Conservation (phyloP, 164 flowering plant species). For the Aristolochia fimbriata region DNA sequence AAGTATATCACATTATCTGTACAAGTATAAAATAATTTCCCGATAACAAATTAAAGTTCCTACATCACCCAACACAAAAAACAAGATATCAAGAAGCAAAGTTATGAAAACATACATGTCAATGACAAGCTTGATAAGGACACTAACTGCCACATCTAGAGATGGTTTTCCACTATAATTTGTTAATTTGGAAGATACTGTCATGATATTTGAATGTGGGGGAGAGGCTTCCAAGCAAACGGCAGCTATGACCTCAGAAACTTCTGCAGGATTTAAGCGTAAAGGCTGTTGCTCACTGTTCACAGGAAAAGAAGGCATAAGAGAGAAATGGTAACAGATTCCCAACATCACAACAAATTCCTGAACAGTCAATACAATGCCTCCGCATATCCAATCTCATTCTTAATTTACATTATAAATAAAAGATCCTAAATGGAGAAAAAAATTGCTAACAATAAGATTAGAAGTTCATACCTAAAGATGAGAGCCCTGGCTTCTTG, state of each 20-base stretch:
- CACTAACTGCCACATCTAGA: conserved; percentile 95
- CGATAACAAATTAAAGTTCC: not conserved
- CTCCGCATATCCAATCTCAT: too few relatives aligned
- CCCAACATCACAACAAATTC: too few relatives aligned
- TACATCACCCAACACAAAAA: not conserved
- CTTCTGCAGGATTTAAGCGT: conserved; percentile 80
- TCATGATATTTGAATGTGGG: conserved; percentile 40
- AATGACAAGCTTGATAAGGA: conserved; percentile 92
- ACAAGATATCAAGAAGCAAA: conserved; percentile 9
- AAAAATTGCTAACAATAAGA: too few relatives aligned
- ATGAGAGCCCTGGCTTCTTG: too few relatives aligned
- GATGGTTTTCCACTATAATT: conserved; percentile 69
- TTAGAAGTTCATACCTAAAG: too few relatives aligned
- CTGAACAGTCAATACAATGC: too few relatives aligned
- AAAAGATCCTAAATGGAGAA: too few relatives aligned
- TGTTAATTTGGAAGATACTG: conserved; percentile 63
- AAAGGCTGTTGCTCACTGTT: conserved; percentile 95
- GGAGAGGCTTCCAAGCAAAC: conserved; percentile 75
- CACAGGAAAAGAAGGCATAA: not conserved
- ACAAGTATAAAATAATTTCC: not conserved
- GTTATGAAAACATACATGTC: conserved; percentile 76
- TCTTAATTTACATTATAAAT: too few relatives aligned
- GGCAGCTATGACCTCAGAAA: conserved; percentile 86
- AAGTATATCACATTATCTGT: not conserved
- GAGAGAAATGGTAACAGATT: too few relatives aligned